These are phyloP conservation scores for Chlorociboria aeruginascens DNA, from an alignment of 495 filamentous ascomycete species.

Conservation along the genomic window DNA sequence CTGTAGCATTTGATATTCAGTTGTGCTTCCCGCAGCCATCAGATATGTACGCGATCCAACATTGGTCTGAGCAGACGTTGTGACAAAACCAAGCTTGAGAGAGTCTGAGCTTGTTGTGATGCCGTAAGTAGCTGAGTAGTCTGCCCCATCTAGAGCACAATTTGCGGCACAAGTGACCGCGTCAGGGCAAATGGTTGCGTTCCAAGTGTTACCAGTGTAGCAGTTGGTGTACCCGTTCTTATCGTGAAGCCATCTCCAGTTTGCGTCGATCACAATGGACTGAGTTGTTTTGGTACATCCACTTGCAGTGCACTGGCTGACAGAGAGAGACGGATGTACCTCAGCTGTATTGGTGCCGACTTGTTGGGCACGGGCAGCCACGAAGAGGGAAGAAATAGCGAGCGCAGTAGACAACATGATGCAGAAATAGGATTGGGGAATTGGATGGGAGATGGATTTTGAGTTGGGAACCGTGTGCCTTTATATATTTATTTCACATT, in stretches of 20 bases:
- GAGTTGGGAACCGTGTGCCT: neutral
- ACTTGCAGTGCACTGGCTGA: conserved; percentile 32
- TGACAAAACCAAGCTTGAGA: conserved; percentile 46
- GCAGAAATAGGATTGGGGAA: conserved; percentile 1
- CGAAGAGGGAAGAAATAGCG: conserved; percentile 15
- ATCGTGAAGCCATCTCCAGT: conserved; percentile 52
- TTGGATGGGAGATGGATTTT: conserved; percentile 1
- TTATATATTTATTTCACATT: conserved; percentile 10
- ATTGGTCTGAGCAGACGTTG: conserved; percentile 25
- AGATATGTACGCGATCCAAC: conserved; percentile 53
- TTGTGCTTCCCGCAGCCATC: conserved; percentile 31
- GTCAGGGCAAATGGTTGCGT: conserved; percentile 41
- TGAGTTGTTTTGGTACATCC: conserved; percentile 22
- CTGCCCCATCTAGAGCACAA: conserved; percentile 50
- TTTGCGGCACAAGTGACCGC: conserved; percentile 41
- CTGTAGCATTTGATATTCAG: conserved; percentile 48
- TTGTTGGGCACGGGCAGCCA: conserved; percentile 17
- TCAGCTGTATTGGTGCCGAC: conserved; percentile 25
- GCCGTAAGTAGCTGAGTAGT: conserved; percentile 45
- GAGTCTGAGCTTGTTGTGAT: conserved; percentile 39
- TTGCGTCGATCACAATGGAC: conserved; percentile 49
- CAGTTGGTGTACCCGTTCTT: conserved; percentile 45
- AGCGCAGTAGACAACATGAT: conserved; percentile 14
- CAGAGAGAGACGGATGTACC: conserved; percentile 35
- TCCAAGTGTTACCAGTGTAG: conserved; percentile 52